A percentile compares a stretch with the other conserved stretches of the same genome.
Conservation (phyloP, 1,139 yeast genomes). For the Candida mesenterica region DNA sequence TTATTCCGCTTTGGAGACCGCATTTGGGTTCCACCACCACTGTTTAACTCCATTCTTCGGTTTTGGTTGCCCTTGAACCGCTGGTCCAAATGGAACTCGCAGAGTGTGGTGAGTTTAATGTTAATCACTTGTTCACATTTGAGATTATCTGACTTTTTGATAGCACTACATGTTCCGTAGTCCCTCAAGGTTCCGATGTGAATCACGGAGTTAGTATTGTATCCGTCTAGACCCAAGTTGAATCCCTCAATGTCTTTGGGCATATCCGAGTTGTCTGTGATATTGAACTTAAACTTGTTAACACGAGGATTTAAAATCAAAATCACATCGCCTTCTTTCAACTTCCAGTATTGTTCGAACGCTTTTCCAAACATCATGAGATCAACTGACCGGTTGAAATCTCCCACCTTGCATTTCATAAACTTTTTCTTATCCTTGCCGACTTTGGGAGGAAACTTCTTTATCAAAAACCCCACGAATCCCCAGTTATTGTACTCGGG, state of each 20-base stretch:
- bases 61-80: conserved; percentile 53
- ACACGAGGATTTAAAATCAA: conserved; percentile 75
- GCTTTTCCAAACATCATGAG: conserved; percentile 67
- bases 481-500: conserved; percentile 78
- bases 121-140: conserved; percentile 64
- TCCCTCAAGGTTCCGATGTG: conserved; percentile 76
- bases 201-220: conserved; percentile 48
- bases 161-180: conserved; percentile 64
- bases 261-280: conserved; percentile 5
- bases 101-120: conserved; percentile 48
- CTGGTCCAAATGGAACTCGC: conserved; percentile 70
- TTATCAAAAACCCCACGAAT: conserved; percentile 62
- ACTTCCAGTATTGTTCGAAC: conserved; percentile 67
- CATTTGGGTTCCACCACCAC: conserved; percentile 55
- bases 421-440: conserved; percentile 48
- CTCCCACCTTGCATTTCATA: conserved; percentile 64
- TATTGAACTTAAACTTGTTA: conserved; percentile 17
- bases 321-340: conserved; percentile 70
- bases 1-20: conserved; percentile 32
- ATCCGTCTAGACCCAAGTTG: conserved; percentile 55
- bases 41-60: conserved; percentile 72
- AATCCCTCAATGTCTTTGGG: conserved; percentile 39
- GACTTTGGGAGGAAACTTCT: conserved; percentile 54
- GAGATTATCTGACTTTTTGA: conserved; percentile 39
- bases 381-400: conserved; percentile 55